phyloP scores from a whole-genome alignment of 1,284 basidiomycete species.

The Heterobasidion occidentale region DNA sequence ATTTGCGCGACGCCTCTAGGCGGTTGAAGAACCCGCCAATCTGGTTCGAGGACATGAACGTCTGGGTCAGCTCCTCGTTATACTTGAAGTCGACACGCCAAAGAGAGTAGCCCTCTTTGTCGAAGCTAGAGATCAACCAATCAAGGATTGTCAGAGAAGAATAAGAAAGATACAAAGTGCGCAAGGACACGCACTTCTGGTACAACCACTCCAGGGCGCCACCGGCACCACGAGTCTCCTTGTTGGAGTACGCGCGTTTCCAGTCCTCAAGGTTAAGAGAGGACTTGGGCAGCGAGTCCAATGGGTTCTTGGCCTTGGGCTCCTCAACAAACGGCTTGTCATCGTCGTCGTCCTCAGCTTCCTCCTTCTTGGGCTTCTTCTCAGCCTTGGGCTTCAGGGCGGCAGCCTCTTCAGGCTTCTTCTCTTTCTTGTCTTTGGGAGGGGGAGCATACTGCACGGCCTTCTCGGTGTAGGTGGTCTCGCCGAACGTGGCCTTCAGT shows the following conservation, averaged over 20 bases:
- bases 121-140: constrained; percentile 52
- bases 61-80: constrained; percentile 87
- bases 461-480: constrained; percentile 63
- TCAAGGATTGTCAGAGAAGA: not conserved
- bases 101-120: constrained; percentile 85
- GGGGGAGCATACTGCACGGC: constrained; percentile 68
- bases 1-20: constrained; percentile 90
- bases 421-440: constrained; percentile 61
- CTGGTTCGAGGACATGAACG: constrained; percentile 89
- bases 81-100: constrained; percentile 97
- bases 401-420: constrained; percentile 36
- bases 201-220: constrained; percentile 87
- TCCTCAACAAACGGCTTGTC: constrained; percentile 51
- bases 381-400: constrained; percentile 46
- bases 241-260: constrained; percentile 98
- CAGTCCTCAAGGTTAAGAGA: constrained; percentile 95
- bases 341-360: constrained; percentile 56
- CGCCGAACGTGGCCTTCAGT: constrained; percentile 60
- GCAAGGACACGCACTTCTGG: constrained; percentile 55
- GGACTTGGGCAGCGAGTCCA: constrained; percentile 88
- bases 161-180: constrained; percentile 12
- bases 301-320: constrained; percentile 88
- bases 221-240: constrained; percentile 77
- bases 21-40: constrained; percentile 96
- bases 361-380: constrained; percentile 55